A percentile compares a stretch with the other conserved stretches of the same genome.
Evolutionary conservation across 2,329 filamentous ascomycete genomes (phyloP).

Genomic region (Taxawa tesnikishii): DNA sequence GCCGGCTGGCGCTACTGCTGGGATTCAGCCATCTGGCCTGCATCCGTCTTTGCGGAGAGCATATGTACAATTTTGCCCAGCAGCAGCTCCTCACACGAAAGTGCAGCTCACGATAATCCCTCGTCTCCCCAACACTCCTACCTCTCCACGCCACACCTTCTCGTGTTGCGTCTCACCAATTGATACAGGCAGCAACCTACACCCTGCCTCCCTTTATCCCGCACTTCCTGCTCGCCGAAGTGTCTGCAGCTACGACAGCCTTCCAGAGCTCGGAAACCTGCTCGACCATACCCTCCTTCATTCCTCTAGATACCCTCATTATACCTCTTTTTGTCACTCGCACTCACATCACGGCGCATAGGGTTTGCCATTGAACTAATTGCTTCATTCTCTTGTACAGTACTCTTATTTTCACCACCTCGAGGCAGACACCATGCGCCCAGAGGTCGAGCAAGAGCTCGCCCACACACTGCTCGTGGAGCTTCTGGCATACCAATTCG

Average conservation of each 20-base stretch:
- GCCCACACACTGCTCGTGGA: conserved; percentile 96
- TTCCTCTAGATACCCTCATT: conserved; percentile 6
- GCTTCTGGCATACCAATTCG: conserved; percentile 98
- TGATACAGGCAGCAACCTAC: neutral
- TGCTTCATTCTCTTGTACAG: too few relatives aligned
- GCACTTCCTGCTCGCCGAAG: neutral
- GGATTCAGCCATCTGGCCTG: too few relatives aligned
- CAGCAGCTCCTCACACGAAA: too few relatives aligned
- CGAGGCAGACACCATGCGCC: conserved; percentile 57
- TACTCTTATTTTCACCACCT: neutral
- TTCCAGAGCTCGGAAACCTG: too few relatives aligned
- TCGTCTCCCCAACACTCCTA: neutral
- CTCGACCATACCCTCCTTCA: conserved; percentile 2
- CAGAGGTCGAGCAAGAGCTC: conserved; percentile 98
- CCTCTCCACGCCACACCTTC: neutral
- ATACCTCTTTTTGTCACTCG: neutral
- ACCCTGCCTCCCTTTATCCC: neutral
- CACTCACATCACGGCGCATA: too few relatives aligned
- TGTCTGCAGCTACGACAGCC: neutral
- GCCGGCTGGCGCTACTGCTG: neutral
- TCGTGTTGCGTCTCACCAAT: neutral
- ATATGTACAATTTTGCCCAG: too few relatives aligned
- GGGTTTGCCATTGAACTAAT: too few relatives aligned
- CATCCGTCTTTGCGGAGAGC: neutral
- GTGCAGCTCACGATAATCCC: too few relatives aligned